Conservation (phyloP, 2,329 filamentous ascomycete species). For the Neurospora sp. region DNA sequence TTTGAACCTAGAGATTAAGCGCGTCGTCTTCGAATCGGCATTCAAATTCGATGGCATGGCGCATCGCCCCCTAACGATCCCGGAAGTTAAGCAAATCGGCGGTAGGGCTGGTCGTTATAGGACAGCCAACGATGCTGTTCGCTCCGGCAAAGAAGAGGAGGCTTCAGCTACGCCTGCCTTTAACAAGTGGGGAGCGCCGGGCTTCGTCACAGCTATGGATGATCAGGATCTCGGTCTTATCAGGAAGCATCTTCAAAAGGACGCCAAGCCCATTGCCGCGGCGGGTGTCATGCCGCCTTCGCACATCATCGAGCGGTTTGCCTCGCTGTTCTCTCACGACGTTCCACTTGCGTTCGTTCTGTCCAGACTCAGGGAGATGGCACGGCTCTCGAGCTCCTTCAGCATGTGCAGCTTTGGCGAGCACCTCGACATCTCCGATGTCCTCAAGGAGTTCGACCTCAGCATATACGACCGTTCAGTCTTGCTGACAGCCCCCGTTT, state of each 20-base stretch:
- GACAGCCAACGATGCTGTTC: constrained; percentile 50
- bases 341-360: constrained; percentile 81
- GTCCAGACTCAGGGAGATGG: constrained; percentile 61
- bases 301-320: constrained; percentile 62
- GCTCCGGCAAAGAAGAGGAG: constrained; percentile 6
- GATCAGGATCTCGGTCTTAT: constrained; percentile 56
- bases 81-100: constrained; percentile 89
- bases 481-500: constrained; percentile 62
- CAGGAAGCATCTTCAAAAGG: constrained; percentile 47
- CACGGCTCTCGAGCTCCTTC: constrained; percentile 54
- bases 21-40: constrained; percentile 75
- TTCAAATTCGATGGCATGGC: constrained; percentile 58
- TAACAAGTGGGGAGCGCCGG: constrained; percentile 30
- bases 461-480: constrained; percentile 64
- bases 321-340: constrained; percentile 67
- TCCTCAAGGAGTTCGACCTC: constrained; percentile 63
- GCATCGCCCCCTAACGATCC: constrained; percentile 50
- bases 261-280: constrained; percentile 54
- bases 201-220: constrained; percentile 72
- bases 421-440: constrained; percentile 57
- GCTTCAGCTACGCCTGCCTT: background rate
- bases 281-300: constrained; percentile 70
- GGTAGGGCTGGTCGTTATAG: constrained; percentile 84
- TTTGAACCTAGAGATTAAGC: constrained; percentile 82
- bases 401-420: constrained; percentile 57